Percentiles rank a stretch among this genome's conserved stretches.
Conservation (phyloP, 2,329 filamentous ascomycete genomes). For the Colletotrichum cordylinicola region DNA sequence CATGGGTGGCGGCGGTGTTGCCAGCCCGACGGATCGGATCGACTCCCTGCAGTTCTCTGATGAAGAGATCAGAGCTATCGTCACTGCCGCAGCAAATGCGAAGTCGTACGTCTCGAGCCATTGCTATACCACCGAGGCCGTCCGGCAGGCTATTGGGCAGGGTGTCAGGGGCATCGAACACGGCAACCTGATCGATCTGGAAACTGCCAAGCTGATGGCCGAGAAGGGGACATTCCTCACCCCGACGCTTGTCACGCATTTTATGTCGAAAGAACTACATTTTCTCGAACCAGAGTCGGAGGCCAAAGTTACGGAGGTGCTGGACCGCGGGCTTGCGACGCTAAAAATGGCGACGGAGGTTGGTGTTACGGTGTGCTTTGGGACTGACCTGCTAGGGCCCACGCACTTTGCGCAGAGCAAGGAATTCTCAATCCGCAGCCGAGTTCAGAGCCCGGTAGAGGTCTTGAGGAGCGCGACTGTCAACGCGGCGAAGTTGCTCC, state of each 20-base stretch:
- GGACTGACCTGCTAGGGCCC: background rate
- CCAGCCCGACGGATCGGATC: slow-evolving; percentile 58
- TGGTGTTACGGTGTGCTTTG: background rate
- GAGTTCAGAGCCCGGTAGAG: background rate
- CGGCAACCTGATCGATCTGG: background rate
- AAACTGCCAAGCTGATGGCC: background rate
- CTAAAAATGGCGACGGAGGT: background rate
- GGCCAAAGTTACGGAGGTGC: background rate
- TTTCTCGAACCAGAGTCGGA: background rate
- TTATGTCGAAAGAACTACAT: background rate
- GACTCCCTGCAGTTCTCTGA: slow-evolving; percentile 60
- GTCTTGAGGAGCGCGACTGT: background rate
- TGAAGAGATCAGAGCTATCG: slow-evolving; percentile 60
- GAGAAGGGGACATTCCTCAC: background rate
- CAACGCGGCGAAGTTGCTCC: background rate
- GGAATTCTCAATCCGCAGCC: background rate
- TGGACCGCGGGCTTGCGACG: background rate
- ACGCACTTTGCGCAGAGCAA: background rate
- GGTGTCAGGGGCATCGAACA: background rate
- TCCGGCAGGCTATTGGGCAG: background rate
- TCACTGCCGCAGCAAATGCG: slow-evolving; percentile 50
- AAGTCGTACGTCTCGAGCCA: slow-evolving; percentile 63
- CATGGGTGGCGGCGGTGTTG: slow-evolving; percentile 54
- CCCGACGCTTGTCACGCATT: background rate
- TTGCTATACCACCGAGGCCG: background rate